Conservation (phyloP, 1,284 basidiomycete genomes). For the Irpex lacteus region DNA sequence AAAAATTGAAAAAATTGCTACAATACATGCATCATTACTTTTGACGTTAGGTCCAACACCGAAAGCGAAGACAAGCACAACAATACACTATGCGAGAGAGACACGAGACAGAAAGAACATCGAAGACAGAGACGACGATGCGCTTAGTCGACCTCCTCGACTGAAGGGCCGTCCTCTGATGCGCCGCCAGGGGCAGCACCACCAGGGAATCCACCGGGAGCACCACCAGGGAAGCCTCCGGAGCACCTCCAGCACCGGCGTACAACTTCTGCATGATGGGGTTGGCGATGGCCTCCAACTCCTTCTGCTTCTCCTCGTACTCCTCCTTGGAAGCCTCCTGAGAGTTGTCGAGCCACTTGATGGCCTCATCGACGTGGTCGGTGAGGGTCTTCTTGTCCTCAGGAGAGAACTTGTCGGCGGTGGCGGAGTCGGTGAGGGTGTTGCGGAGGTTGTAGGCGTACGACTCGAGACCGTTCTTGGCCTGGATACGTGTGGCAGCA, state of each 20-base stretch:
- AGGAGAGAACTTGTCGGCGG: conserved; percentile 84
- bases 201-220: conserved; percentile 42
- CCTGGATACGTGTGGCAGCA: conserved; percentile 76
- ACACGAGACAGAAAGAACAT: neutral
- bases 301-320: conserved; percentile 95
- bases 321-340: conserved; percentile 95
- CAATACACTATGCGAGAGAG: conserved; percentile 7
- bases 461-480: conserved; percentile 91
- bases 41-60: conserved; percentile 16
- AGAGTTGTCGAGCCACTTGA: conserved; percentile 86
- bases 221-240: conserved; percentile 45
- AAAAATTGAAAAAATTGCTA: conserved; percentile 15
- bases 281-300: conserved; percentile 86
- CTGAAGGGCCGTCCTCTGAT: conserved; percentile 78
- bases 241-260: conserved; percentile 57
- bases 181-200: conserved; percentile 34
- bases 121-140: neutral
- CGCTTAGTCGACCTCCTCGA: conserved; percentile 83
- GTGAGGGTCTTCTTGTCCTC: conserved; percentile 90
- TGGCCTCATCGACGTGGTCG: conserved; percentile 80
- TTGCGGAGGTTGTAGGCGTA: conserved; percentile 97
- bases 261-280: conserved; percentile 97
- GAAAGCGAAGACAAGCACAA: conserved; percentile 15
- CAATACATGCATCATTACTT: conserved; percentile 26
- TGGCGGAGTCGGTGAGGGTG: conserved; percentile 82